Percentiles rank a stretch among this genome's conserved stretches.
Conservation (phyloP, 495 filamentous ascomycete species). For the Annulohypoxylon moriforme region DNA sequence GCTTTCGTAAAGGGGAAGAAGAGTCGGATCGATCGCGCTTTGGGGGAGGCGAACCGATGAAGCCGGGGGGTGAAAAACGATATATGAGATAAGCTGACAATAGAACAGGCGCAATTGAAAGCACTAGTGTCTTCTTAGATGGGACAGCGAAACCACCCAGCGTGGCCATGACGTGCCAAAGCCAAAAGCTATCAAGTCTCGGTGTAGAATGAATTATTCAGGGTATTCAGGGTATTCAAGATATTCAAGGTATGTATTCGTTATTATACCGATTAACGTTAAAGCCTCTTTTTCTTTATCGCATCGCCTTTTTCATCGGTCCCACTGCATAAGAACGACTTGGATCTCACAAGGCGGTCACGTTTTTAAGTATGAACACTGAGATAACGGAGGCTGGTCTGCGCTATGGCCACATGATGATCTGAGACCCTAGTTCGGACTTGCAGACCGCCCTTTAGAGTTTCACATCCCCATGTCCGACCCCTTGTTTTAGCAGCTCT, state of each 20-base stretch:
- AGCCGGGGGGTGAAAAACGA: constrained; percentile 18
- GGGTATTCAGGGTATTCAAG: not conserved
- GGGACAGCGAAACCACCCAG: constrained; percentile 10
- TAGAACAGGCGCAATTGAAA: constrained; percentile 36
- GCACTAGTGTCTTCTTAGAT: constrained; percentile 26
- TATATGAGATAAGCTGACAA: constrained; percentile 38
- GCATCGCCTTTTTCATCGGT: not conserved
- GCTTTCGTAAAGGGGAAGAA: not conserved
- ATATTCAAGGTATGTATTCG: too few species aligned
- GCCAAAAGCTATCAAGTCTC: not conserved
- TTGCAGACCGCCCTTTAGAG: constrained; percentile 28
- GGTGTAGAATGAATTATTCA: not conserved
- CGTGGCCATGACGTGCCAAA: constrained; percentile 15
- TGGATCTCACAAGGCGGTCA: constrained; percentile 23
- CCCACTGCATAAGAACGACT: constrained; percentile 9
- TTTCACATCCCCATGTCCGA: constrained; percentile 15
- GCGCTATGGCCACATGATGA: constrained; percentile 23
- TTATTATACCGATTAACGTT: constrained; percentile 7
- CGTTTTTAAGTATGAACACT: constrained; percentile 32
- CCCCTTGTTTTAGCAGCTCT: constrained; percentile 22
- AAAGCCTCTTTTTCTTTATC: constrained; percentile 2
- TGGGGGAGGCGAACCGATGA: not conserved
- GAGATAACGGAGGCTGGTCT: constrained; percentile 18
- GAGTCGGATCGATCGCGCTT: constrained; percentile 20
- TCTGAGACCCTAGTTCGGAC: not conserved